Percentiles rank a stretch among this genome's conserved stretches.
Evolutionary conservation across 2,329 filamentous ascomycete species (phyloP).

Genomic region (Ophiostoma ulmi): DNA sequence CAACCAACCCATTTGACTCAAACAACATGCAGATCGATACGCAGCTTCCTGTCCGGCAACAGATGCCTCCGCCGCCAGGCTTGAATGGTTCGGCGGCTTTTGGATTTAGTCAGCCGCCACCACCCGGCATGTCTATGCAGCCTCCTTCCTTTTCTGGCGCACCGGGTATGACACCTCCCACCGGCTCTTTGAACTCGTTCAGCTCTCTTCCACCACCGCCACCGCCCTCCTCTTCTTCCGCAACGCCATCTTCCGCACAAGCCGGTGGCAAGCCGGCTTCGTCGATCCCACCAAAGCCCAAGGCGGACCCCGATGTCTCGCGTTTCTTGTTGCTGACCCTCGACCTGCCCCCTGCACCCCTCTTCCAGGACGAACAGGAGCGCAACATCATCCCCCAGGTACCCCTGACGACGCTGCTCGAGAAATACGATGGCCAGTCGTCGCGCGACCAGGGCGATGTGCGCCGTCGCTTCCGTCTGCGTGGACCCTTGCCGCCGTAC

Average conservation of each 20-base stretch:
- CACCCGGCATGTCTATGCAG: slow-evolving; percentile 14
- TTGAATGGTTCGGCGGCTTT: slow-evolving; percentile 17
- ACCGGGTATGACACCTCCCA: background rate
- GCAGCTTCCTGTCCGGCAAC: slow-evolving; percentile 4
- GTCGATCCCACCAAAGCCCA: slow-evolving; percentile 51
- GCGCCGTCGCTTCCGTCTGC: slow-evolving; percentile 79
- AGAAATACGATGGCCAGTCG: slow-evolving; percentile 85
- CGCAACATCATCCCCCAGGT: slow-evolving; percentile 95
- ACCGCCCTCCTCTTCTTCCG: background rate
- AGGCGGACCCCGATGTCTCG: slow-evolving; percentile 59
- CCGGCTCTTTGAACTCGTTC: background rate
- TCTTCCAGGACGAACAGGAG: slow-evolving; percentile 93
- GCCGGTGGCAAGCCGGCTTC: background rate
- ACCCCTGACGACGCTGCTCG: slow-evolving; percentile 73
- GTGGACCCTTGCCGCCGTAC: slow-evolving; percentile 87
- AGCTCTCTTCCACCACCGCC: slow-evolving; percentile 14
- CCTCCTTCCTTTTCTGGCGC: background rate
- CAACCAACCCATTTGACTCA: background rate
- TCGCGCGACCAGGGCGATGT: slow-evolving; percentile 86
- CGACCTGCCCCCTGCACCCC: slow-evolving; percentile 82
- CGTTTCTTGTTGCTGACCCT: slow-evolving; percentile 90
- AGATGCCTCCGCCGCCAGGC: slow-evolving; percentile 21
- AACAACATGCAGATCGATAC: slow-evolving; percentile 27
- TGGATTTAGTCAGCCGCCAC: slow-evolving; percentile 8
- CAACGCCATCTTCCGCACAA: background rate